Evolutionary conservation across 768 basidiomycete species (phyloP).

Genomic region (Lactarius deliciosus): DNA sequence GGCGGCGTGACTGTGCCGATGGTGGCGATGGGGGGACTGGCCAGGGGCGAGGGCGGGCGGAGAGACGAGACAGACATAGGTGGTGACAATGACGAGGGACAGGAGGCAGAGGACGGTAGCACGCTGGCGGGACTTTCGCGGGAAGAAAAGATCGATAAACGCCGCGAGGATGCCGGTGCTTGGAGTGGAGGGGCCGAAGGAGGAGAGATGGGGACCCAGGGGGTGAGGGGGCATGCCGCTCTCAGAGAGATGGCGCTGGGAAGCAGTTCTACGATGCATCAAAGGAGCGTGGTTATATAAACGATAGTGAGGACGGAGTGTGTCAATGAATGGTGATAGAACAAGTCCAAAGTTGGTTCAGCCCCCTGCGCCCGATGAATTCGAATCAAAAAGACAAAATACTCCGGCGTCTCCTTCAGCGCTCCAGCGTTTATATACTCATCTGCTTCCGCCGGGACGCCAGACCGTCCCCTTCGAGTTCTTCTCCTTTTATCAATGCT

Average conservation of each 20-base stretch:
- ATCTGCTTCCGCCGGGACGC: neutral
- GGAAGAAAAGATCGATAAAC: conserved; percentile 22
- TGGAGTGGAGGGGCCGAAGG: neutral
- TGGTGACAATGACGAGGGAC: conserved; percentile 19
- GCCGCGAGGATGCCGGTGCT: conserved; percentile 2
- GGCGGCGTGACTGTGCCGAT: neutral
- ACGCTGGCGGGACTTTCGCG: conserved; percentile 25
- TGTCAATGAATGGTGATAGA: conserved; percentile 8
- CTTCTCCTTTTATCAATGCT: neutral
- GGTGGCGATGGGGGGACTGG: neutral
- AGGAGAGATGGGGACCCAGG: neutral
- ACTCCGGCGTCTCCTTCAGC: neutral
- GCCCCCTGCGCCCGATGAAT: neutral
- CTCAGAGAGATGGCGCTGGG: conserved; percentile 18
- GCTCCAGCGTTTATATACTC: neutral
- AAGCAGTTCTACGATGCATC: conserved; percentile 27
- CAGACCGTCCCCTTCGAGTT: neutral
- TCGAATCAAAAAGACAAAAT: neutral
- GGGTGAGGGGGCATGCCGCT: conserved; percentile 17
- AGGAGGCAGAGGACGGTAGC: conserved; percentile 27
- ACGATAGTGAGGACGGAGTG: conserved; percentile 3
- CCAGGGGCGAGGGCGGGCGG: conserved; percentile 16
- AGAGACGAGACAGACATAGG: conserved; percentile 27
- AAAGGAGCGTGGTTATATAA: conserved; percentile 24
- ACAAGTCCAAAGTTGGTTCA: neutral